Conservation (phyloP, 225 moss, liverwort and hornwort species). For the Ulota crispa region DNA sequence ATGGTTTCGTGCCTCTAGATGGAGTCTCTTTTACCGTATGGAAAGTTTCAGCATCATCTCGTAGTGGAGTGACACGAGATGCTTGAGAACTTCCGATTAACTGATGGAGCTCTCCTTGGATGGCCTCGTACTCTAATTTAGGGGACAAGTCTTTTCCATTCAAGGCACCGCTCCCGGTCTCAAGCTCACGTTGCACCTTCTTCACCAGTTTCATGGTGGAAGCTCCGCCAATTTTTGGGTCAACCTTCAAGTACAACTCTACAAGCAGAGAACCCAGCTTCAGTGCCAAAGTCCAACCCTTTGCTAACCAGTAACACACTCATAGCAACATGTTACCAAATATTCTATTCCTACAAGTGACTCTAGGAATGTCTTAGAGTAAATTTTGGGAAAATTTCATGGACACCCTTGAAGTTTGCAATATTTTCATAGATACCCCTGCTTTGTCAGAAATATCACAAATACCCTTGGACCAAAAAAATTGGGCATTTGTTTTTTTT, state of each 20-base stretch:
- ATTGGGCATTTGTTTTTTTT: too few species aligned
- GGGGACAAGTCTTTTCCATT: constrained; percentile 10
- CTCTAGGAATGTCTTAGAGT: neutral
- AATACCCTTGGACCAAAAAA: too few species aligned
- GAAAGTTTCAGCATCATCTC: neutral
- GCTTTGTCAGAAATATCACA: too few species aligned
- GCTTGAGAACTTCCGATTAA: constrained; percentile 7
- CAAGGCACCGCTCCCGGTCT: constrained; percentile 24
- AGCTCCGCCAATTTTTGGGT: constrained; percentile 39
- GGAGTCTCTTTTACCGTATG: neutral
- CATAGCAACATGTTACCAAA: neutral
- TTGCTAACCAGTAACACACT: neutral
- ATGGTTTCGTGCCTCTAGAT: neutral
- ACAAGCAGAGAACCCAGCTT: neutral
- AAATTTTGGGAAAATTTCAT: too few species aligned
- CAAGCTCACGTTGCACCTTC: constrained; percentile 52
- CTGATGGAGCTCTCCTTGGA: constrained; percentile 35
- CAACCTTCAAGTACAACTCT: constrained; percentile 57
- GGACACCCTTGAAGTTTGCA: too few species aligned
- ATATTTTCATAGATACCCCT: too few species aligned
- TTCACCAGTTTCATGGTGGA: constrained; percentile 54
- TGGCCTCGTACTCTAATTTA: constrained; percentile 30
- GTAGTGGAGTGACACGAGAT: neutral
- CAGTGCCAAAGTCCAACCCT: fast-evolving
- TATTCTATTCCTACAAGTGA: neutral